Conservation (phyloP, 768 basidiomycete genomes). For the Fibroporia radiculosa region DNA sequence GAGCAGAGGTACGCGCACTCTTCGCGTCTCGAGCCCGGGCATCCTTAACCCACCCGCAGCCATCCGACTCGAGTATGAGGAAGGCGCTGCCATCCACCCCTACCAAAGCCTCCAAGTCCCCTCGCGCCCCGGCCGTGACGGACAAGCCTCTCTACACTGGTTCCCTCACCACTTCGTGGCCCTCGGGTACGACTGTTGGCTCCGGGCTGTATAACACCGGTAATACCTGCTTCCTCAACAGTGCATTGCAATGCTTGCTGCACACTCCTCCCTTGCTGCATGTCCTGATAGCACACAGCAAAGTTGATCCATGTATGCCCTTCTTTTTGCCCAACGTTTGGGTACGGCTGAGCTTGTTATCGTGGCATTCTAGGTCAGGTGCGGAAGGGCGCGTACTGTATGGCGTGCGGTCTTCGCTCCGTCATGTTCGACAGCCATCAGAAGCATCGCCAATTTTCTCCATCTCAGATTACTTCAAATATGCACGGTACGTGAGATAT, state of each 20-base stretch:
- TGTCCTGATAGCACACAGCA: constrained; percentile 44
- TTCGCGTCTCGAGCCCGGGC: neutral
- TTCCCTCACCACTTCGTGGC: constrained; percentile 60
- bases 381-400: constrained; percentile 53
- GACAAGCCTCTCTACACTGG: constrained; percentile 39
- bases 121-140: constrained; percentile 20
- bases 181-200: constrained; percentile 38
- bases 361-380: constrained; percentile 34
- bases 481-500: constrained; percentile 52
- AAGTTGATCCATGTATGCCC: constrained; percentile 50
- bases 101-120: constrained; percentile 21
- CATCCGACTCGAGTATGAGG: constrained; percentile 3
- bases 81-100: constrained; percentile 10
- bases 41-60: neutral
- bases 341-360: too few relatives aligned
- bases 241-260: constrained; percentile 85
- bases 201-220: constrained; percentile 76
- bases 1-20: constrained; percentile 29
- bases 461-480: constrained; percentile 55
- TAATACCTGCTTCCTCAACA: constrained; percentile 96
- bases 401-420: constrained; percentile 61
- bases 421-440: constrained; percentile 50
- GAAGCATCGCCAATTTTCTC: constrained; percentile 45
- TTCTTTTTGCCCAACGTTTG: too few relatives aligned
- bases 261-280: constrained; percentile 86